Base-by-base conservation (phyloP, 257 asterid genomes). In the Salvia miltiorrhiza region DNA sequence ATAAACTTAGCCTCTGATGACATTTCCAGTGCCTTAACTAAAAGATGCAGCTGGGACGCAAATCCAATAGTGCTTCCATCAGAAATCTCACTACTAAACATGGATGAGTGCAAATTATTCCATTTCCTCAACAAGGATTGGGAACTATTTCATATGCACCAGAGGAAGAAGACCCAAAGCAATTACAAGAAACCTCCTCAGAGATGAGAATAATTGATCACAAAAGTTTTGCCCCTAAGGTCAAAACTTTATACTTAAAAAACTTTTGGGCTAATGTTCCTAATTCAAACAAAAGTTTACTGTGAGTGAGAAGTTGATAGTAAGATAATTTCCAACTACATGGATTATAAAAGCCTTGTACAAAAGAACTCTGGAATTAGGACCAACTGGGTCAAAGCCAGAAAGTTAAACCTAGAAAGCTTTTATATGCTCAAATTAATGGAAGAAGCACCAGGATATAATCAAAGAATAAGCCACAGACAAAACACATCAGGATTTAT, bases 11-110 rank as follows among this genome's bases (percentile, higher is more conserved):
- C 93, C 50, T 86, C 85, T 79, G 77, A 80, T 10, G 96, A 86
- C 83, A 81, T 83, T 59, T 75, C 87, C 83, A 92, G 76, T 58
- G 93, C 92, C 69, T 82, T 82, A 73, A 89, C 82, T 77, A 92
- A 78, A 63, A 81, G 90, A 74, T 62, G 81, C 85, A 89, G 77
- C 73, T 92, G 97, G 66, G 97, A 88, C 2, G 96, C 89, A 78
- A 91, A 91, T 73, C 95, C 95, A 83, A 83, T 70, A 14, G 75
- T 76, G 76, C 79, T 83, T 83, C 85, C 85, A 76, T 74, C 84
- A 65, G 77, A 81, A 73, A 33, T 60, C 50, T 53, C 86, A 65
- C 90, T 81, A 90, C 77, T 76, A 69, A 84, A 73, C 70, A 79
- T 57, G 79, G 65, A 65, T 37, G 59, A 48, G 63, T 41, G 48